Evolutionary conservation across 1,139 yeast genomes (phyloP), one percentile per base, ranked within the genome.

Genomic region (Pichia terricola): DNA sequence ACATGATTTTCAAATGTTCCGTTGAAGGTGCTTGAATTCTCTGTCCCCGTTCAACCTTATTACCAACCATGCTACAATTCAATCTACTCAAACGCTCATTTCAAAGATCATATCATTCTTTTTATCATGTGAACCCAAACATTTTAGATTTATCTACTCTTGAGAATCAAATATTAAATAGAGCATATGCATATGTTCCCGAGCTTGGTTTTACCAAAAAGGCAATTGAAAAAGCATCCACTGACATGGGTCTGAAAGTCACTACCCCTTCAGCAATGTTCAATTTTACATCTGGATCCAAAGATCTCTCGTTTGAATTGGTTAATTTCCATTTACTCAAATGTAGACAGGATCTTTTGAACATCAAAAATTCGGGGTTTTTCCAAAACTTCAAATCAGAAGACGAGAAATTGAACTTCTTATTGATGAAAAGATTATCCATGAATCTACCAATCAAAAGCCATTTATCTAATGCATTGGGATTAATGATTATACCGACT

Each of bases 221-320:
- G 36, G 79, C 95, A 10, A 67, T 91, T 6, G 67, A 75, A 1
- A 64, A 70, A 37, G 84, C 94, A 4, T 69, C 82, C 6, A 69
- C 78, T 35, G 80, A 77, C 6, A 63, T 78, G 53, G 77, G 79
- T 2, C 74, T 79, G 54, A 72, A 51, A 26, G 51, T 80, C 5
- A 88, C 85, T 49, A 75, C 87, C n/a, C 69, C 85, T 37, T 74
- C 72, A 38, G 73, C 82, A 2, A 68, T 80, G 3, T 73, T 86
- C 64, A 64, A 69, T 1, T 57, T 65, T 9, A 75, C 72, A 40
- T 64, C 66, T 40, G 60, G 62, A 7, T 48, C 64, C 35, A 59
- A 62, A 33, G 61, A 63, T 4, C 44, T 56, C 11, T 54, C 56
- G 30, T 60, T 65, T 59, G 89, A 85, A 56, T 71, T 86, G 50